Base-by-base conservation (phyloP, 1,139 yeast genomes). In the Entelexis sorbosivorans region DNA sequence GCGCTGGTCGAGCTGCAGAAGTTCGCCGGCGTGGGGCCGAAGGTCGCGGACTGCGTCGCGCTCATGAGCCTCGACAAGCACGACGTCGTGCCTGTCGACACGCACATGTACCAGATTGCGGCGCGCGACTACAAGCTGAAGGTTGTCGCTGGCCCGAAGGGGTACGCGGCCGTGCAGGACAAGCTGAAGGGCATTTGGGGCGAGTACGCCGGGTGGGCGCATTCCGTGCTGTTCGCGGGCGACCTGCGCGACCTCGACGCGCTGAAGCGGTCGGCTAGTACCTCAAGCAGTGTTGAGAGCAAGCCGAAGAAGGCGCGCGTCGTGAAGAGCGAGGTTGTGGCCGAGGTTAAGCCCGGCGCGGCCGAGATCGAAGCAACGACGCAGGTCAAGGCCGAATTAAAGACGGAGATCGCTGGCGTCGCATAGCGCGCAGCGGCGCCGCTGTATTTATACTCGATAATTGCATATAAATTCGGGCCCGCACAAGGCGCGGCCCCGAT, bases 191-290 rank as follows among this genome's bases (percentile, higher is more conserved):
- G 73, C 0, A 69, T 82, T 28, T 91, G 96, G 89, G 96, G 96
- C 0, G 76, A 77, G 0, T 83, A 84, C 64, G 96, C 98, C 5
- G 98, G 98, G 0, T 91, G 98, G 98, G 97, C 97, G 0, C 97
- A 89, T 62, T 82, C 91, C 16, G 89, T 89, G 13, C 72, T 89
- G 54, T 91, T 89, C 67, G 82, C 96, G 0, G 86, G 89, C 8
- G 96, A 88, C 63, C 73, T 89, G 54, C 64, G 70, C 38, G 82
- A 79, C 59, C 69, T 81, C 54, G 74, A 78, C 53, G 77, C 33
- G n/a, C 22, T 53, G 13, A 52, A 53, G 49, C 49, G 77, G 44
- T 14, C n/a, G 36, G 14, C 16, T 6, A 17, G n/a, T 9, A 10
- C 31, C 13, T 9, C 10, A 11, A 28, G 31, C 31, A n/a, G n/a